Percentiles rank a stretch among this genome's conserved stretches.
These are phyloP conservation scores for Torulaspora gathmanii DNA, from an alignment of 805 yeast species.

Conservation along the genomic window DNA sequence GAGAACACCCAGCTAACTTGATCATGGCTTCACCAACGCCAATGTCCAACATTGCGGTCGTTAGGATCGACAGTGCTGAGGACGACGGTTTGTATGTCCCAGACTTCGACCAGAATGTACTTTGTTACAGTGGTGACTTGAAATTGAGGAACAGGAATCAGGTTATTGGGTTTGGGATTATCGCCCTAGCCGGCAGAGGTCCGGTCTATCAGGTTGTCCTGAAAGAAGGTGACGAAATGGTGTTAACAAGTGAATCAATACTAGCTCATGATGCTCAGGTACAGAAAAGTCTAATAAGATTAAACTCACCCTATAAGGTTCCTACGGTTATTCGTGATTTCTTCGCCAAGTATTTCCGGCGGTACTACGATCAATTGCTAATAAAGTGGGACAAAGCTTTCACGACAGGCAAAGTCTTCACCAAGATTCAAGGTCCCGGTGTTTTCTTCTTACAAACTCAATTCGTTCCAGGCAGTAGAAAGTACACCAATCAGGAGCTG, in stretches of 20 bases:
- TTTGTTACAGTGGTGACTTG: constrained; percentile 29
- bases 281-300: constrained; percentile 4
- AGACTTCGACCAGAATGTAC: constrained; percentile 16
- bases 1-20: constrained; percentile 26
- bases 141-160: constrained; percentile 11
- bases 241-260: constrained; percentile 23
- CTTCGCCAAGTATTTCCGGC: constrained; percentile 6
- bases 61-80: constrained; percentile 23
- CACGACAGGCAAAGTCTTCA: constrained; percentile 21
- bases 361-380: constrained; percentile 12
- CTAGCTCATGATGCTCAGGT: constrained; percentile 20
- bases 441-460: constrained; percentile 28
- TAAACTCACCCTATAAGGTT: constrained; percentile 7
- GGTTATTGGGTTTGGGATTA: constrained; percentile 27
- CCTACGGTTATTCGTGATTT: constrained; percentile 8
- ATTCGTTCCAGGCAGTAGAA: constrained; percentile 12
- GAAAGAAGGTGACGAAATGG: constrained; percentile 22
- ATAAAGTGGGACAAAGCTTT: constrained; percentile 14
- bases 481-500: constrained; percentile 12
- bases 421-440: constrained; percentile 34
- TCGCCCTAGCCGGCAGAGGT: constrained; percentile 33
- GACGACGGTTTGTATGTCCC: constrained; percentile 23
- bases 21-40: constrained; percentile 30
- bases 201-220: constrained; percentile 29
- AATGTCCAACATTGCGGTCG: constrained; percentile 25